Conservation (phyloP, 192 early-diverging fungal species). For the Geranomyces variabilis region DNA sequence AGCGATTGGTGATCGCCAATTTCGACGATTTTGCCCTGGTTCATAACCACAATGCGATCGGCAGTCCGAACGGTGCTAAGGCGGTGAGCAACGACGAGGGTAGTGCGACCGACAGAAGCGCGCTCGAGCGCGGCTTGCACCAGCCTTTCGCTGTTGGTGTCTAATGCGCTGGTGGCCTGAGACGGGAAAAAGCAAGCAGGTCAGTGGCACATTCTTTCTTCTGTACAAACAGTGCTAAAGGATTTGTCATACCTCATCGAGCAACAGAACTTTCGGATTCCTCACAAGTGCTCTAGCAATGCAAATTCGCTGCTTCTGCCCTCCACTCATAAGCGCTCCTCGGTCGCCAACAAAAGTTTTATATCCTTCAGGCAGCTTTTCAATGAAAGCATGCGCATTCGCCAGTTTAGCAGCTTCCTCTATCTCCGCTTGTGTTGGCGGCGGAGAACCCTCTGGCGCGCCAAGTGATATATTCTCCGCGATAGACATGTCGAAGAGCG, state of each 20-base stretch:
- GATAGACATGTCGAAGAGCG: constrained; percentile 48
- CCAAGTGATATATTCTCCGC: constrained; percentile 50
- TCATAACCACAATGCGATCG: constrained; percentile 83
- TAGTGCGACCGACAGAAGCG: constrained; percentile 64
- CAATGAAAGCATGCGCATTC: constrained; percentile 53
- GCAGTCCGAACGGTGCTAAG: constrained; percentile 84
- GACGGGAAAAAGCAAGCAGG: too few species aligned
- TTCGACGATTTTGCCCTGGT: constrained; percentile 67
- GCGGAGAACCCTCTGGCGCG: constrained; percentile 68
- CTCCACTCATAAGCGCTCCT: constrained; percentile 74
- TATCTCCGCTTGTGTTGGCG: constrained; percentile 62
- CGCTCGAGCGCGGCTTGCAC: constrained; percentile 52
- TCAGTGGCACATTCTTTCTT: too few species aligned
- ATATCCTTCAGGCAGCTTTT: constrained; percentile 72
- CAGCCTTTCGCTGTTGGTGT: constrained; percentile 62
- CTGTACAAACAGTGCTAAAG: too few species aligned
- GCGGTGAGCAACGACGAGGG: constrained; percentile 59
- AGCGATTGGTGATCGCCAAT: constrained; percentile 67
- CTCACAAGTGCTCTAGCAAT: constrained; percentile 89
- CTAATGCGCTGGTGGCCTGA: constrained; percentile 74
- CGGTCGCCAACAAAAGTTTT: constrained; percentile 79
- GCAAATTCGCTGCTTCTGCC: constrained; percentile 91
- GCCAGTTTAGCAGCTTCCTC: constrained; percentile 18
- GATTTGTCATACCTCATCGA: constrained; percentile 74
- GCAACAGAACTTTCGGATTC: constrained; percentile 77